Evolutionary conservation across 345 rosid genomes (phyloP), one percentile per base, ranked within the genome.

Genomic region (Gossypium rotundifolium): DNA sequence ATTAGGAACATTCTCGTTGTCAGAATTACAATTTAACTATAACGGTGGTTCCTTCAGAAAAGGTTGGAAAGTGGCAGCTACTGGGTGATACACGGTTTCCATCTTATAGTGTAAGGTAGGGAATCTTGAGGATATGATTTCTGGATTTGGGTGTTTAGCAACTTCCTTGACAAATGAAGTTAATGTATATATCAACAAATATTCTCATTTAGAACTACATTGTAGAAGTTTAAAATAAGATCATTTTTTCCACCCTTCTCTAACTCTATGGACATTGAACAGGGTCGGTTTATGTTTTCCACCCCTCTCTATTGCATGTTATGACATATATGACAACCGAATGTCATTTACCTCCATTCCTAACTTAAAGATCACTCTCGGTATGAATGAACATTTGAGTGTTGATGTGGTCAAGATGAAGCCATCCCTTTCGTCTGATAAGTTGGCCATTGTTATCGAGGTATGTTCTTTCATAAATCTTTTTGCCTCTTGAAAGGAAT

Each of bases 221-320:
- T 3, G 13, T 60, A 40, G 17, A 65, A 66, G 53, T 66, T 45
- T 45, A 17, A 44, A 65, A 65, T 44, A 16, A 11, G 54, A 12
- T 66, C 2, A 1, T 9, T 9, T 17, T 18, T 54, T 54, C 22
- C 59, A 42, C 13, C 8, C 17, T 52, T 70, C 10, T 46, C 49
- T 61, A 23, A 4, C 40, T 27, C 49, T 9, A 64, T 73, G 46
- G 17, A 10, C 22, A 11, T 57, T 76, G 44, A 48, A 61, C 86
- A 91, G 97, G 80, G 86, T 86, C 33, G 97, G 97, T 77, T 86
- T 86, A 13, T 72, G 54, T 46, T 81, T 87, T 70, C 84, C 85
- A 38, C 71, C 69, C 9, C 14, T 85, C 49, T 53, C 48, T 53
- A 62, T 91, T 48, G 85, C 81, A 33, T 85, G 94, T 76, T 78